Conservation (phyloP, 2,329 filamentous ascomycete species). For the Verticillium klebahnii region DNA sequence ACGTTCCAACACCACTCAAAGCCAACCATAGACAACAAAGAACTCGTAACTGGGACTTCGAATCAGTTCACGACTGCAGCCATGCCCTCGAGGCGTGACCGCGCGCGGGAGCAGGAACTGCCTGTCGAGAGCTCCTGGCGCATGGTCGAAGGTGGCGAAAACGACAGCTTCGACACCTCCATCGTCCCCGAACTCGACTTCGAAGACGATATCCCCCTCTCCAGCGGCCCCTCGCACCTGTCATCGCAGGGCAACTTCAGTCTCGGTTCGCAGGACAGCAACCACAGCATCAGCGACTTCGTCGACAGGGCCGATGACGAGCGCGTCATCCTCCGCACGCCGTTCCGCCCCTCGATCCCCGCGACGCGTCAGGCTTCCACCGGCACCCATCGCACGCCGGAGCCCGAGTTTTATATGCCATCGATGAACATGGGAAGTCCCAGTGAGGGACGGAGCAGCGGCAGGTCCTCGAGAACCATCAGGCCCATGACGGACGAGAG, state of each 20-base stretch:
- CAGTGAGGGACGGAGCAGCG: conserved; percentile 20
- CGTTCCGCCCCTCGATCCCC: conserved; percentile 50
- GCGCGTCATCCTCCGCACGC: conserved; percentile 47
- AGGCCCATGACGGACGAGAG: conserved; percentile 16
- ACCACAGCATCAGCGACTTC: conserved; percentile 48
- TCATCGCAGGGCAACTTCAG: conserved; percentile 36
- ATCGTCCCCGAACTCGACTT: conserved; percentile 40
- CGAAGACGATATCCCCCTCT: conserved; percentile 32
- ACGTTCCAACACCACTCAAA: background rate
- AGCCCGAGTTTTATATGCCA: conserved; percentile 52
- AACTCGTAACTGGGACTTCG: background rate
- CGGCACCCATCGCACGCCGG: conserved; percentile 29
- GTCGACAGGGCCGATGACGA: conserved; percentile 50
- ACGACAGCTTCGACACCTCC: conserved; percentile 56
- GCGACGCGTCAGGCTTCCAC: conserved; percentile 18
- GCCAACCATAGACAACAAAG: background rate
- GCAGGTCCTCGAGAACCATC: conserved; percentile 27
- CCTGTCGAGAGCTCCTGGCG: conserved; percentile 55
- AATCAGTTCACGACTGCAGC: background rate
- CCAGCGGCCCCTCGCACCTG: conserved; percentile 43
- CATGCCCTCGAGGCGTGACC: conserved; percentile 8
- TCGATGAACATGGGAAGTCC: conserved; percentile 31
- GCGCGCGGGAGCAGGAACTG: conserved; percentile 20
- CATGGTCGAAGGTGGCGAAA: conserved; percentile 53
- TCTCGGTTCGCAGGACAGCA: conserved; percentile 43